Evolutionary conservation across 164 flowering plant genomes (phyloP).

Genomic region (Stephania japonica): DNA sequence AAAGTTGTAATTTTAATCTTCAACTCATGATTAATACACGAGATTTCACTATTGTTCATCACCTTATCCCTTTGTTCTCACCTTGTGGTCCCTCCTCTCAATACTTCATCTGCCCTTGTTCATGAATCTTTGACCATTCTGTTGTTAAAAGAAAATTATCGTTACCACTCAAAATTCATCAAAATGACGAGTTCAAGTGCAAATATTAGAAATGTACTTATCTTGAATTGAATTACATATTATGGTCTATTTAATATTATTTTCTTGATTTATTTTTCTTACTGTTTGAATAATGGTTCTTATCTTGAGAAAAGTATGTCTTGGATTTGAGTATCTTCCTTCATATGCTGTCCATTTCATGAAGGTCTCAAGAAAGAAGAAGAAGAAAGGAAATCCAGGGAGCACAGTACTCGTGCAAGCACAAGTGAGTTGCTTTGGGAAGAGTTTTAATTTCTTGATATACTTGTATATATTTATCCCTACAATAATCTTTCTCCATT

Average conservation of each 20-base stretch:
- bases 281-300: neutral
- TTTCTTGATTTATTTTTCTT: neutral
- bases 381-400: conserved; percentile 63
- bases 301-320: neutral
- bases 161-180: too few relatives aligned
- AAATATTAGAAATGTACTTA: neutral
- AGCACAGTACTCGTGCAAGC: conserved; percentile 24
- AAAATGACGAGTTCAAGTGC: too few relatives aligned
- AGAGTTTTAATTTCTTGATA: neutral
- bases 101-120: too few relatives aligned
- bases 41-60: too few relatives aligned
- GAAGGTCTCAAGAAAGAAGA: conserved; percentile 83
- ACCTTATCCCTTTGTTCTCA: too few relatives aligned
- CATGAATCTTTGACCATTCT: too few relatives aligned
- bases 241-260: neutral
- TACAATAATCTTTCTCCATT: neutral
- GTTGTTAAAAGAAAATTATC: too few relatives aligned
- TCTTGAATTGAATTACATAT: neutral
- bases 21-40: too few relatives aligned
- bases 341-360: conserved; percentile 13
- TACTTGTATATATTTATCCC: neutral
- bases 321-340: neutral
- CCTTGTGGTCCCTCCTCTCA: too few relatives aligned
- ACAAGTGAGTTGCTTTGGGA: conserved; percentile 38
- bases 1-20: too few relatives aligned